Conservation (phyloP, 768 basidiomycete species). For the Suillus subaureus region DNA sequence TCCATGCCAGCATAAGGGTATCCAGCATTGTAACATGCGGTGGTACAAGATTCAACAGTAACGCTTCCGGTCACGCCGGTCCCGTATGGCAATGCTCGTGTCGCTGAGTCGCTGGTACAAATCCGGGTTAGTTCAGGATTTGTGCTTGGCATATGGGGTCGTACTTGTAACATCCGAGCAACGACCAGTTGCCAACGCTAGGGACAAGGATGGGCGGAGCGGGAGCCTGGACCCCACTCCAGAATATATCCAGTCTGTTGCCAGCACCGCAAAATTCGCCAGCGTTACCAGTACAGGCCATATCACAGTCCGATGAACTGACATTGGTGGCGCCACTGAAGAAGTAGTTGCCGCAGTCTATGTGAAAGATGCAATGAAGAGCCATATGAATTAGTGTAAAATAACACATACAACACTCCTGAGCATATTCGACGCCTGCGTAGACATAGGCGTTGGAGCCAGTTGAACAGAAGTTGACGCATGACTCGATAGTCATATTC, state of each 20-base stretch:
- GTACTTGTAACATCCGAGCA: constrained; percentile 77
- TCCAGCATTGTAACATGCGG: constrained; percentile 45
- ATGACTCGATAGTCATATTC: constrained; percentile 64
- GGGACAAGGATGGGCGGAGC: constrained; percentile 53
- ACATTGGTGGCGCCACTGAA: constrained; percentile 47
- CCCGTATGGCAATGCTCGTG: constrained; percentile 36
- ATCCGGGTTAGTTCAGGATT: constrained; percentile 3
- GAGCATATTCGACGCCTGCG: constrained; percentile 70
- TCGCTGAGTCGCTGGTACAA: constrained; percentile 35
- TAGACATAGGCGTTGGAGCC: constrained; percentile 48
- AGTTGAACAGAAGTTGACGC: constrained; percentile 45
- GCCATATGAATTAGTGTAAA: constrained; percentile 7
- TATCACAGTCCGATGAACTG: constrained; percentile 56
- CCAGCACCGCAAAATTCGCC: constrained; percentile 64
- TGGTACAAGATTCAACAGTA: constrained; percentile 50
- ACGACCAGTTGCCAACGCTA: constrained; percentile 64
- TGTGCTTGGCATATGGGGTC: constrained; percentile 11
- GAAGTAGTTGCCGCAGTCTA: constrained; percentile 67
- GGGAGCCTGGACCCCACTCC: constrained; percentile 60
- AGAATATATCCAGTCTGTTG: constrained; percentile 61
- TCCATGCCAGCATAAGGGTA: constrained; percentile 49
- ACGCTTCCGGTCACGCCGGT: constrained; percentile 43
- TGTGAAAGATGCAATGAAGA: constrained; percentile 7
- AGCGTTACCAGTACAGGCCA: constrained; percentile 61
- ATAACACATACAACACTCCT: constrained; percentile 58